These are phyloP conservation scores for Geotrichum cucujoidarum DNA, from an alignment of 1,139 yeast species.

Conservation along the genomic window DNA sequence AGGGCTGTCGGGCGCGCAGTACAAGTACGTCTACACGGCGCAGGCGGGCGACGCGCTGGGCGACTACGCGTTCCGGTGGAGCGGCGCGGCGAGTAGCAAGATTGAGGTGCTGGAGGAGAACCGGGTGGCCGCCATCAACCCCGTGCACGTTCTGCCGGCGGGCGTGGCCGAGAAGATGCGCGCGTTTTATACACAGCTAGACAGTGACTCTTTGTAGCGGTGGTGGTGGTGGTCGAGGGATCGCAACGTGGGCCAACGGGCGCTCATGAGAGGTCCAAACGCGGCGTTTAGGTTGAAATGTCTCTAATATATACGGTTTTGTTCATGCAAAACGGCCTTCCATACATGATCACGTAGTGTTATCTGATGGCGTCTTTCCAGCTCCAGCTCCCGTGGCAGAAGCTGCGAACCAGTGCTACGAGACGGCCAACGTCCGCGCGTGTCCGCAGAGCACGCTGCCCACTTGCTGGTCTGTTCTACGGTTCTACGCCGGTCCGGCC, in stretches of 20 bases:
- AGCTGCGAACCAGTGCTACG: too few species aligned
- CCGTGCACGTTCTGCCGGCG: constrained; percentile 60
- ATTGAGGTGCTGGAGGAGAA: constrained; percentile 25
- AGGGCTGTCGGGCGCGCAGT: constrained; percentile 70
- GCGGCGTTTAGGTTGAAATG: background rate
- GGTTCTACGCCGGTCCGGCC: too few species aligned
- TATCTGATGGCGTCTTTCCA: too few species aligned
- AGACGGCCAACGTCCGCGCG: too few species aligned
- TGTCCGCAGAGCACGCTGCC: too few species aligned
- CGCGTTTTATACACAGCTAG: constrained; percentile 24
- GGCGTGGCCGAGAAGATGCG: constrained; percentile 35
- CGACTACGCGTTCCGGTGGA: constrained; percentile 32
- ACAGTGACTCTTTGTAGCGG: too few species aligned
- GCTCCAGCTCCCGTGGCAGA: too few species aligned
- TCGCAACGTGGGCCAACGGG: background rate
- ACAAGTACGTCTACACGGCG: constrained; percentile 39
- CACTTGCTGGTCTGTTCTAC: too few species aligned
- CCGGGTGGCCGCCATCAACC: constrained; percentile 45
- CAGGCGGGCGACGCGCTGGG: constrained; percentile 28
- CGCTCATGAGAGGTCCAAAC: background rate
- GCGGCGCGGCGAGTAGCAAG: constrained; percentile 21
- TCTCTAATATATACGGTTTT: background rate
- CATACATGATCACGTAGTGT: too few species aligned
- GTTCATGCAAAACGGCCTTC: too few species aligned
- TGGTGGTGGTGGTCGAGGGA: background rate